Evolutionary conservation across 2,329 filamentous ascomycete genomes (phyloP), one percentile per base, ranked within the genome.

Genomic region (Fusarium xyrophilum): DNA sequence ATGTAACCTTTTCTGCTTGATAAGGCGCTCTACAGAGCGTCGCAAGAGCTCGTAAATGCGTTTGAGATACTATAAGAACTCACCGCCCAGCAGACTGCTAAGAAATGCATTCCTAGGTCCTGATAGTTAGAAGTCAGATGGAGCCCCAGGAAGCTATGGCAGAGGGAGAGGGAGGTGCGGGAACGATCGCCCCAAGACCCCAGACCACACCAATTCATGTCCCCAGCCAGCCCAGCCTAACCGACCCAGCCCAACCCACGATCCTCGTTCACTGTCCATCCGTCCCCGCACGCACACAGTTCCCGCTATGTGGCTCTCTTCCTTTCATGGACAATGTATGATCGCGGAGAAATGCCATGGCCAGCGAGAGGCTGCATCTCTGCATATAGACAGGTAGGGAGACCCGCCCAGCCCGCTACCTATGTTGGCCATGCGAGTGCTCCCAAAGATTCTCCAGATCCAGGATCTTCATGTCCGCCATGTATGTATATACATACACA

Each of bases 111-210:
- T 42, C 50, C 46, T 28, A 19, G 23, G 19, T 28, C 25, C 32
- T 17, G 39, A n/a, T 36, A 43, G 43, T 47, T 56, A 43, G 35
- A 21, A 61, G 35, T 44, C 52, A 38, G 47, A 60, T 27, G 10
- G 36, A 35, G 43, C n/a, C 58, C 35, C 23, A 40, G 39, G 35
- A 30, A 47, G 25, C 23, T 39, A 42, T 51, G 48, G 30, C 44
- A 42, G 38, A 58, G 48, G 53, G 50, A 65, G 62, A 65, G 62
- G 73, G 73, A 75, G 74, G 75, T 76, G 75, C 75, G 75, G 75
- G 75, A 76, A 61, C 73, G 75, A 76, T 76, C 74, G 73, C 68
- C 73, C 72, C 72, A 65, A 72, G 69, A 74, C 72, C 72, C 73
- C 71, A 69, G 71, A 74, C 68, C 54, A 70, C 69, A 71, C 73